phyloP scores from a whole-genome alignment of 768 basidiomycete species.

The Albatrellus ellisii region DNA sequence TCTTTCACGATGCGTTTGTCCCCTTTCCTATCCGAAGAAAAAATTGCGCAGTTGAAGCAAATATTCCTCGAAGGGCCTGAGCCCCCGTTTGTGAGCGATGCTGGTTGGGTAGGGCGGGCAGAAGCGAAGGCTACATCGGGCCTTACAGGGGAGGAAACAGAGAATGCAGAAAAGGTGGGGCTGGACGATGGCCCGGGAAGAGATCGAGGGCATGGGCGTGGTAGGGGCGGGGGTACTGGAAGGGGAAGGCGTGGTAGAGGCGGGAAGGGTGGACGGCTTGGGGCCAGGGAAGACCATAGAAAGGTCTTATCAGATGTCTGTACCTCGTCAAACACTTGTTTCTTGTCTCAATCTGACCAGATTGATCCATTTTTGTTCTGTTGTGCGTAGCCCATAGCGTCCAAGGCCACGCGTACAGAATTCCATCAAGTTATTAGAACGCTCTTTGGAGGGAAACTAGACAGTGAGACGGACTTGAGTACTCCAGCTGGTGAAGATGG shows the following conservation, averaged over 20 bases:
- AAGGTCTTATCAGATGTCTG: conserved; percentile 75
- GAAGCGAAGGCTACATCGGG: conserved; percentile 21
- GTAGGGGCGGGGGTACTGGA: conserved; percentile 27
- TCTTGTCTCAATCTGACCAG: neutral
- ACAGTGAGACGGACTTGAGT: conserved; percentile 62
- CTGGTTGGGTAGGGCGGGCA: conserved; percentile 54
- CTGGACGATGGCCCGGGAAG: conserved; percentile 12
- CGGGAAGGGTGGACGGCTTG: conserved; percentile 28
- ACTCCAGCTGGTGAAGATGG: conserved; percentile 43
- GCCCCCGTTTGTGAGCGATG: conserved; percentile 60
- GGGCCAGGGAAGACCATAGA: conserved; percentile 48
- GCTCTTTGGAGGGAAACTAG: conserved; percentile 72
- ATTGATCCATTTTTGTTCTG: conserved; percentile 3
- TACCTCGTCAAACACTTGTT: conserved; percentile 15
- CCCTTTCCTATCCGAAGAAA: conserved; percentile 49
- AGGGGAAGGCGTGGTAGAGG: conserved; percentile 35
- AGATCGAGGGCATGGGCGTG: conserved; percentile 26
- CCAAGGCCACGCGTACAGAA: conserved; percentile 68
- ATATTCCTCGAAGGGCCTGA: conserved; percentile 76
- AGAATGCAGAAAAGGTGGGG: conserved; percentile 14
- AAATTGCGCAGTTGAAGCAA: conserved; percentile 48
- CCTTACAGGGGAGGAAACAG: conserved; percentile 7
- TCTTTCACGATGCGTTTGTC: conserved; percentile 40
- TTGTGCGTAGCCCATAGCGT: conserved; percentile 67
- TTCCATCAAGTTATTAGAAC: conserved; percentile 75